Evolutionary conservation across 805 yeast genomes (phyloP).

Genomic region (Candida oleophila): DNA sequence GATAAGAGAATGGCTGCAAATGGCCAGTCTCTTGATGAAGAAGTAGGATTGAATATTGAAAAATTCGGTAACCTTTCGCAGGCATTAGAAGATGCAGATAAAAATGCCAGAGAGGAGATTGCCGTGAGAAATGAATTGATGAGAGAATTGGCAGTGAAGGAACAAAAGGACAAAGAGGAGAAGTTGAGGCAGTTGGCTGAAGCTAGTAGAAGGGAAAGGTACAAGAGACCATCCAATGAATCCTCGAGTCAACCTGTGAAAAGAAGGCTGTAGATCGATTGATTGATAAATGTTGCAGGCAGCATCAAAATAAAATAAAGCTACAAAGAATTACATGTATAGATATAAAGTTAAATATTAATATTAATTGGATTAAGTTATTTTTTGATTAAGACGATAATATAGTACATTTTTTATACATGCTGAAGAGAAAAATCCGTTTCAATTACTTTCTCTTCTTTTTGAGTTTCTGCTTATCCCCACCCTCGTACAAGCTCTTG

Average conservation of each 20-base stretch:
- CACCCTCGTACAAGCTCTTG: slow-evolving; percentile 57
- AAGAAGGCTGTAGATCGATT: not conserved
- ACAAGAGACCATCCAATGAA: not conserved
- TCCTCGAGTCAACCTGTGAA: not conserved
- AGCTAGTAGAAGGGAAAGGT: slow-evolving; percentile 20
- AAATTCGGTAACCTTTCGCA: slow-evolving; percentile 62
- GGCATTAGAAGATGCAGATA: slow-evolving; percentile 61
- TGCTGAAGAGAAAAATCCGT: not conserved
- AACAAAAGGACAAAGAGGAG: slow-evolving; percentile 28
- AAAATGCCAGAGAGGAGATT: slow-evolving; percentile 27
- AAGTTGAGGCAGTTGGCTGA: slow-evolving; percentile 29
- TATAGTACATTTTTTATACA: slow-evolving; percentile 8
- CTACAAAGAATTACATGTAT: too few relatives aligned
- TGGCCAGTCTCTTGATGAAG: slow-evolving; percentile 19
- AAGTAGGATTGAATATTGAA: slow-evolving; percentile 47
- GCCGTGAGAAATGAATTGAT: slow-evolving; percentile 24
- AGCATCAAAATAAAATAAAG: too few relatives aligned
- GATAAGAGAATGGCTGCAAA: slow-evolving; percentile 72
- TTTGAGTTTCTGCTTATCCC: slow-evolving; percentile 29
- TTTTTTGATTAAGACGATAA: too few relatives aligned
- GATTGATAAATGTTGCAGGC: not conserved
- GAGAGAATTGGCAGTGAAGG: slow-evolving; percentile 20
- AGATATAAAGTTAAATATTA: too few relatives aligned
- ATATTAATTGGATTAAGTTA: slow-evolving; percentile 3
- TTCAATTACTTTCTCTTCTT: slow-evolving; percentile 11